phyloP scores from a whole-genome alignment of 2,329 filamentous ascomycete genomes.

The Trichoderma endophyticum region DNA sequence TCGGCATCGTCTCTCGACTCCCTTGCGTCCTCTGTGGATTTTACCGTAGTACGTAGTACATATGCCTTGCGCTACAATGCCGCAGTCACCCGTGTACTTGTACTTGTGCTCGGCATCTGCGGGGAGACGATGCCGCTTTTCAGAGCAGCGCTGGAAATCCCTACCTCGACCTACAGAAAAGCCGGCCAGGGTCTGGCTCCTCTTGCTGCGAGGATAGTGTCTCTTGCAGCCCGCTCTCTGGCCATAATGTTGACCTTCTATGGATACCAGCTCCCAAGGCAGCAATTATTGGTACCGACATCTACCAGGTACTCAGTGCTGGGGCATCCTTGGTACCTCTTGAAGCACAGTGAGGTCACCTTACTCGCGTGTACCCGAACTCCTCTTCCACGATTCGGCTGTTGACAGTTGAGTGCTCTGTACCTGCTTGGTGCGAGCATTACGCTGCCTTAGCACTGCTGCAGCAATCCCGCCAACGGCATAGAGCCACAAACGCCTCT shows the following conservation, averaged over 20 bases:
- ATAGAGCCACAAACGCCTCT: not conserved
- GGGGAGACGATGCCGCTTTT: not conserved
- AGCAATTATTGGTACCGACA: not conserved
- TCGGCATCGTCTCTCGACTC: not conserved
- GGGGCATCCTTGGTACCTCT: not conserved
- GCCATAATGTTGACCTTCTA: not conserved
- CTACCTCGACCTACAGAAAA: not conserved
- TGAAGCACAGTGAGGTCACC: conserved; percentile 12
- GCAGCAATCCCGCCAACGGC: not conserved
- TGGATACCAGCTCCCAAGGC: not conserved
- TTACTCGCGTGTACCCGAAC: conserved; percentile 7
- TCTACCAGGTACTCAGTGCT: not conserved
- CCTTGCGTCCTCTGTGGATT: not conserved
- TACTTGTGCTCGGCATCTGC: conserved; percentile 4
- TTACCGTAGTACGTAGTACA: not conserved
- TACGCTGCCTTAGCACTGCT: not conserved
- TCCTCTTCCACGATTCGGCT: conserved; percentile 11
- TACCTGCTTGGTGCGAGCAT: conserved; percentile 10
- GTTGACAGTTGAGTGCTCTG: not conserved
- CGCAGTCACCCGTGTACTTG: not conserved
- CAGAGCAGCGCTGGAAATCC: not conserved
- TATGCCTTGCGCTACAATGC: not conserved
- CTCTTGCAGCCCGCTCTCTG: not conserved
- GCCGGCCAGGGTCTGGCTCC: not conserved
- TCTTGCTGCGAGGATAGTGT: not conserved